phyloP scores from a whole-genome alignment of 345 rosid species.

The Sapria himalayana region DNA sequence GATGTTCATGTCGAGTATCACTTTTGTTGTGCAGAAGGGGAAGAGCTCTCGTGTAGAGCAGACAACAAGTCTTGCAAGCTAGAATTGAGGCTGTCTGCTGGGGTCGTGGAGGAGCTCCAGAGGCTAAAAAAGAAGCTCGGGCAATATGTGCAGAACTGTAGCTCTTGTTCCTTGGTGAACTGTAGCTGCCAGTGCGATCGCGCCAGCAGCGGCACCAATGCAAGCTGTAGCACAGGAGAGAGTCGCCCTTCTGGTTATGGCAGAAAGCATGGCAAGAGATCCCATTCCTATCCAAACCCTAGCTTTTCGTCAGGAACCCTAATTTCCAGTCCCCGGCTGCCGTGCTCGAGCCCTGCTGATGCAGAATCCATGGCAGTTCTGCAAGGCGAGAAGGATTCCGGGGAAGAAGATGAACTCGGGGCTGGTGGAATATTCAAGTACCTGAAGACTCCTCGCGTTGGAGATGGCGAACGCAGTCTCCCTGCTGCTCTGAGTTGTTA shows the following conservation, averaged over 20 bases:
- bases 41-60: constrained; percentile 22
- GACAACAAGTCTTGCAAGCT: constrained; percentile 19
- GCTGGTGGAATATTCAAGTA: constrained; percentile 81
- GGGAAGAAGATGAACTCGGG: constrained; percentile 14
- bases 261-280: constrained; percentile 45
- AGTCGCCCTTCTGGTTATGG: constrained; percentile 14
- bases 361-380: constrained; percentile 8
- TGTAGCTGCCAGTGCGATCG: constrained; percentile 89
- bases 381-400: constrained; percentile 12
- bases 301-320: constrained; percentile 10
- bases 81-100: constrained; percentile 56
- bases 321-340: too few species aligned
- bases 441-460: constrained; percentile 20
- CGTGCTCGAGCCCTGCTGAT: constrained; percentile 21
- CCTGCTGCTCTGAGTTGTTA: constrained; percentile 48
- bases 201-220: constrained; percentile 85
- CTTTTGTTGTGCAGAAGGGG: constrained; percentile 30
- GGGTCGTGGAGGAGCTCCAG: constrained; percentile 69
- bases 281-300: constrained; percentile 15
- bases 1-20: constrained; percentile 74
- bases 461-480: constrained; percentile 48
- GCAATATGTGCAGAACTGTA: constrained; percentile 36
- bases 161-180: constrained; percentile 64
- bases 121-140: constrained; percentile 67
- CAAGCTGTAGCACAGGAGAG: constrained; percentile 61